phyloP scores from a whole-genome alignment of 2,329 filamentous ascomycete genomes.

The Cladosporium colombiae region DNA sequence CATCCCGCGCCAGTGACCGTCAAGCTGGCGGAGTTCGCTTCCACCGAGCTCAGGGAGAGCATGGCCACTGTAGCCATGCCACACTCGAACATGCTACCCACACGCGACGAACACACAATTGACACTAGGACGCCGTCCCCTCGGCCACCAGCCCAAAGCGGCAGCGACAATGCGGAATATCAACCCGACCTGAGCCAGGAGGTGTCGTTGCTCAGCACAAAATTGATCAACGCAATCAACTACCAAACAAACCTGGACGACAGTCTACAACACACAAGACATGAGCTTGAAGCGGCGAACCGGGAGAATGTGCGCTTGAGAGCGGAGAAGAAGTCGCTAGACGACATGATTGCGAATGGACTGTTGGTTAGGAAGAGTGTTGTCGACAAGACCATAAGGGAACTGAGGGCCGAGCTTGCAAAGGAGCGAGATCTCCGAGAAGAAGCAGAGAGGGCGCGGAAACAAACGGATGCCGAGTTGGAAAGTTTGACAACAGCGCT shows the following conservation, averaged over 20 bases:
- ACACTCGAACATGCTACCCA: conserved; percentile 18
- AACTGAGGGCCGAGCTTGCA: conserved; percentile 43
- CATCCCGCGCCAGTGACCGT: conserved; percentile 1
- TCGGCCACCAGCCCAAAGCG: conserved; percentile 25
- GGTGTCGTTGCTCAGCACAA: conserved; percentile 87
- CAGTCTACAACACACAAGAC: conserved; percentile 75
- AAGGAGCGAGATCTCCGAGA: conserved; percentile 44
- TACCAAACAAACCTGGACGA: conserved; percentile 92
- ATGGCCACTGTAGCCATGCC: conserved; percentile 20
- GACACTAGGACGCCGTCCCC: conserved; percentile 49
- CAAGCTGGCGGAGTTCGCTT: conserved; percentile 12
- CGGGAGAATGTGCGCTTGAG: conserved; percentile 71
- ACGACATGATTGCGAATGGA: conserved; percentile 69
- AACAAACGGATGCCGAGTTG: conserved; percentile 86
- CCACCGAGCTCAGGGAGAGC: background rate
- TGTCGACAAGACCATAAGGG: conserved; percentile 59
- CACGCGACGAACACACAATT: conserved; percentile 32
- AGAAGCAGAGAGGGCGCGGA: conserved; percentile 65
- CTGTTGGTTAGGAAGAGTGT: conserved; percentile 73
- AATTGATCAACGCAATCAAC: conserved; percentile 96
- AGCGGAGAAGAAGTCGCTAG: conserved; percentile 66
- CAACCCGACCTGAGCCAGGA: conserved; percentile 69
- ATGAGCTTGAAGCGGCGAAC: conserved; percentile 75
- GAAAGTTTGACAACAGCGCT: conserved; percentile 87
- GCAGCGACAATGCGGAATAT: conserved; percentile 43